Evolutionary conservation across 345 rosid genomes (phyloP).

Genomic region (Populus davidiana): DNA sequence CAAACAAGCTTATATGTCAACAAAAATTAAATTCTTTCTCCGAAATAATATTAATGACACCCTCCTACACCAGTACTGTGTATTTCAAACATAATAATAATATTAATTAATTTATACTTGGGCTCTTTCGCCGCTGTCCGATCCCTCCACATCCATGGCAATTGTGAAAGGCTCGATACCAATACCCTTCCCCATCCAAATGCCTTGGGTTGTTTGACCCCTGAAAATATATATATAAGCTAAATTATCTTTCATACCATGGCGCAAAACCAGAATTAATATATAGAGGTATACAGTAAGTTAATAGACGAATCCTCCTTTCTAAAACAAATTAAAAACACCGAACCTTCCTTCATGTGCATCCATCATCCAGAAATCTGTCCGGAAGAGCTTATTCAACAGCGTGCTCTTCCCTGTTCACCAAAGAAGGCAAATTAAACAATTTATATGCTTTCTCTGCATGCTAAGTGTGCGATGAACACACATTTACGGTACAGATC

Average conservation of each 20-base stretch:
- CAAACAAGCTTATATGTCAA: no score
- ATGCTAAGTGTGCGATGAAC: no score
- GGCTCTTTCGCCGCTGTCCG: slow-evolving; percentile 80
- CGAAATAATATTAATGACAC: no score
- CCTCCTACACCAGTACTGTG: no score
- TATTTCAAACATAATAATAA: no score
- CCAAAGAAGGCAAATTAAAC: no score
- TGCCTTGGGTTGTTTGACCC: slow-evolving; percentile 79
- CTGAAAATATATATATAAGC: slow-evolving; percentile 25
- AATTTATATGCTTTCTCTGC: no score
- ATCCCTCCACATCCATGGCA: slow-evolving; percentile 83
- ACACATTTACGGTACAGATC: no score
- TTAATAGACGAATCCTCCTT: background rate
- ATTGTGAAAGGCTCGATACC: slow-evolving; percentile 71
- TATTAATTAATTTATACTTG: slow-evolving; percentile 38
- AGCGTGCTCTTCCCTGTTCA: slow-evolving; percentile 69
- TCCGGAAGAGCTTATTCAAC: slow-evolving; percentile 66
- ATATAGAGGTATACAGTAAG: background rate
- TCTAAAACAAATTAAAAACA: background rate
- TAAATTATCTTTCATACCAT: background rate
- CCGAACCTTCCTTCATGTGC: slow-evolving; percentile 67
- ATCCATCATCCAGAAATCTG: slow-evolving; percentile 74
- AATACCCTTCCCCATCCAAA: slow-evolving; percentile 70
- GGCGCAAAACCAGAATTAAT: background rate
- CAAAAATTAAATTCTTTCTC: no score